Evolutionary conservation across 2,329 filamentous ascomycete species (phyloP).

Genomic region (Alternaria gaisen): DNA sequence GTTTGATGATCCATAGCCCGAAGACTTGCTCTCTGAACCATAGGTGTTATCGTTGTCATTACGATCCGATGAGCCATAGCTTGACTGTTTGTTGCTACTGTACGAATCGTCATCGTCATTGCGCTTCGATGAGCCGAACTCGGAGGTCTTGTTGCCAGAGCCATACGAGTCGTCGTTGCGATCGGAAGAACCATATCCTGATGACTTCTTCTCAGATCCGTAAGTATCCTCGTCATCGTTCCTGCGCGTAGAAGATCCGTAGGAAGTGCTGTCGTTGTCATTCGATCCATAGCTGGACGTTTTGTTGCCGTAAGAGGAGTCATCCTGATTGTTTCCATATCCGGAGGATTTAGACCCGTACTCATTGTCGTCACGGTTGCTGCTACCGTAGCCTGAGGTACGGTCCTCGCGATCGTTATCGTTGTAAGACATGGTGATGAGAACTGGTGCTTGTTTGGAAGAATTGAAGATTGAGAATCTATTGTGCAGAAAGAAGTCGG

Average conservation of each 20-base stretch:
- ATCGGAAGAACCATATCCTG: constrained; percentile 11
- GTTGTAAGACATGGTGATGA: constrained; percentile 20
- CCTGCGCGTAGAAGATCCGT: neutral
- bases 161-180: constrained; percentile 19
- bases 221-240: constrained; percentile 12
- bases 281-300: constrained; percentile 14
- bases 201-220: constrained; percentile 8
- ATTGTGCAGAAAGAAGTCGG: neutral
- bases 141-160: constrained; percentile 19
- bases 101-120: constrained; percentile 13
- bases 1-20: constrained; percentile 1
- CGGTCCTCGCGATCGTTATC: constrained; percentile 11
- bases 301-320: constrained; percentile 12
- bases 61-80: constrained; percentile 9
- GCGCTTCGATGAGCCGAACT: constrained; percentile 6
- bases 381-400: constrained; percentile 15
- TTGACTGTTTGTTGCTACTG: constrained; percentile 14
- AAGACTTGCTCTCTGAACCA: too few relatives aligned
- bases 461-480: neutral
- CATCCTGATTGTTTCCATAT: constrained; percentile 18
- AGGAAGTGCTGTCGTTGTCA: neutral
- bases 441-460: neutral
- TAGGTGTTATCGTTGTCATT: constrained; percentile 10
- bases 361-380: constrained; percentile 11
- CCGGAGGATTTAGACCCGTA: constrained; percentile 15